Conservation (phyloP, 441 rosid species). For the Jatropha podagrica region DNA sequence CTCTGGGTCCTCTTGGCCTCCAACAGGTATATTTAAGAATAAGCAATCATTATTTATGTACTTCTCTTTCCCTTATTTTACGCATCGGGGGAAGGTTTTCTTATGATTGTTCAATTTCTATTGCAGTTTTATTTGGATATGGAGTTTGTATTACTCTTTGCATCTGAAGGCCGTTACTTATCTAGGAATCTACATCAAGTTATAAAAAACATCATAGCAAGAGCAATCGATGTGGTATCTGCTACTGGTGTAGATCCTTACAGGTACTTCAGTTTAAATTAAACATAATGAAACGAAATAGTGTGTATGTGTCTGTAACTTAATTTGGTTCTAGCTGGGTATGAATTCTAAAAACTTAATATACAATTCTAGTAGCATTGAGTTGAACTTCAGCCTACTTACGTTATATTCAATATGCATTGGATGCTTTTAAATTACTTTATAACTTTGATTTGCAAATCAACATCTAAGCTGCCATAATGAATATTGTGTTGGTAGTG, state of each 20-base stretch:
- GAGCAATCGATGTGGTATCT: slow-evolving; percentile 73
- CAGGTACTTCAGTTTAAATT: slow-evolving; percentile 39
- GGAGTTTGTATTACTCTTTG: slow-evolving; percentile 87
- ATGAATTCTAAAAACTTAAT: too few species aligned
- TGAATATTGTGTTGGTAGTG: slow-evolving; percentile 37
- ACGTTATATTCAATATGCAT: background rate
- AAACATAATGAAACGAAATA: background rate
- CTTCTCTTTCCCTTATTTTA: background rate
- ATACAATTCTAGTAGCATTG: too few species aligned
- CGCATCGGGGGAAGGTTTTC: background rate
- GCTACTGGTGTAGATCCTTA: slow-evolving; percentile 75
- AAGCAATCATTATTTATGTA: background rate
- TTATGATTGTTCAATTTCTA: slow-evolving; percentile 10
- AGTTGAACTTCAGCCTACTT: background rate
- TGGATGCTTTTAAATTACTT: background rate
- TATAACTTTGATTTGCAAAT: background rate
- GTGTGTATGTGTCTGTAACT: too few species aligned
- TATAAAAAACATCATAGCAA: slow-evolving; percentile 74
- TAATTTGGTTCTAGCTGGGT: too few species aligned
- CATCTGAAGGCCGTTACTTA: slow-evolving; percentile 87
- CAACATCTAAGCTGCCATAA: background rate
- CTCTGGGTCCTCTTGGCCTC: slow-evolving; percentile 79
- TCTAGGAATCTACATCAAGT: slow-evolving; percentile 84
- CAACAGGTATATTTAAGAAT: slow-evolving; percentile 50
- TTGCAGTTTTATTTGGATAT: slow-evolving; percentile 87